Evolutionary conservation across 106 monocot genomes (phyloP).

Genomic region (Dioscorea alata): DNA sequence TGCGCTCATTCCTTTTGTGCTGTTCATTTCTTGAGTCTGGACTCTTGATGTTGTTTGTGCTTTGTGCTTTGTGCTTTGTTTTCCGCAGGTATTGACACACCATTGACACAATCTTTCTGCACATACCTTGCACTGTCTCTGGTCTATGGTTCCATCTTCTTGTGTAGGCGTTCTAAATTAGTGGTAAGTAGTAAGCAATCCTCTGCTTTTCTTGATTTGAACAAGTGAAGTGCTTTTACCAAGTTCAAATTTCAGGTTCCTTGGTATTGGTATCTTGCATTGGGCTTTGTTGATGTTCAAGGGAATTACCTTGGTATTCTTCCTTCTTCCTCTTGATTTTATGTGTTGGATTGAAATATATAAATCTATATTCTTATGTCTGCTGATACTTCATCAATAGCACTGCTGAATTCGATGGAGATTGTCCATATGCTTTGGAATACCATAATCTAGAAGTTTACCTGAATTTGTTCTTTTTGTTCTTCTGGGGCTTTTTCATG

Average conservation of each 20-base stretch:
- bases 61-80: not conserved
- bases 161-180: conserved; percentile 21
- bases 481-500: not conserved
- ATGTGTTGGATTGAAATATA: not conserved
- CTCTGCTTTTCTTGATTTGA: not conserved
- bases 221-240: not conserved
- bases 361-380: no score
- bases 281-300: conserved; percentile 63
- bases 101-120: conserved; percentile 54
- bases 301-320: conserved; percentile 62
- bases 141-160: conserved; percentile 28
- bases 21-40: not conserved
- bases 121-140: conserved; percentile 27
- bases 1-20: not conserved
- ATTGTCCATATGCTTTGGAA: not conserved
- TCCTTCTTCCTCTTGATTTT: not conserved
- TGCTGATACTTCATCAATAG: no score
- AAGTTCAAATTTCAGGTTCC: conserved; percentile 37
- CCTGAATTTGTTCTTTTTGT: not conserved
- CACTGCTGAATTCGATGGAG: not conserved
- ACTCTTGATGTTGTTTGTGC: not conserved
- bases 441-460: not conserved
- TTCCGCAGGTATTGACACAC: conserved; percentile 41
- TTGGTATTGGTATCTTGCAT: conserved; percentile 63
- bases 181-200: conserved; percentile 7